Evolutionary conservation across 345 rosid species (phyloP).

Genomic region (Diplotaxis tenuifolia): DNA sequence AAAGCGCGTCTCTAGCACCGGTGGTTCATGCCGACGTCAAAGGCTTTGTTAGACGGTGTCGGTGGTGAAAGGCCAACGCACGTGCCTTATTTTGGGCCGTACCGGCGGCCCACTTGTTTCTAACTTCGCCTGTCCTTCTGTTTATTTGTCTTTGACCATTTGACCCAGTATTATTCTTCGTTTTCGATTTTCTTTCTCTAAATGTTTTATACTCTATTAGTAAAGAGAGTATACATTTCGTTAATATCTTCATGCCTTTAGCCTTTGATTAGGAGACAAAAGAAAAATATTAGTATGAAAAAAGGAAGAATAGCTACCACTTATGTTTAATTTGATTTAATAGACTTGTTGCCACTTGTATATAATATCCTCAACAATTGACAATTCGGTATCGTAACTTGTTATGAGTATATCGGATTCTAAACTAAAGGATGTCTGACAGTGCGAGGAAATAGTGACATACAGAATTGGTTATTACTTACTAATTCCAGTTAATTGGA

Average conservation of each 20-base stretch:
- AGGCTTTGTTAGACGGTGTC: conserved; percentile 30
- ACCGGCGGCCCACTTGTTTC: conserved; percentile 22
- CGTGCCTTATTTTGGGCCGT: conserved; percentile 21
- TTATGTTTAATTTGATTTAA: neutral
- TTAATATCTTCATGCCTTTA: too few species aligned
- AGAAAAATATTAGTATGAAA: neutral
- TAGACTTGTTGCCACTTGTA: conserved; percentile 10
- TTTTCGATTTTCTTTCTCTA: conserved; percentile 20
- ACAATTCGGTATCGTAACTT: conserved; percentile 23
- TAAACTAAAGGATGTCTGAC: neutral
- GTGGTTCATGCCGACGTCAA: conserved; percentile 18
- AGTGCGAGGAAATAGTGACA: neutral
- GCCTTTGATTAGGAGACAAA: conserved; percentile 5
- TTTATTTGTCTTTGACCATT: conserved; percentile 13
- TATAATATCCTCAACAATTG: neutral
- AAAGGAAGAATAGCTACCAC: neutral
- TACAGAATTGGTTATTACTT: too few species aligned
- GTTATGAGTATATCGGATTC: too few species aligned
- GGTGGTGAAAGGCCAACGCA: conserved; percentile 29
- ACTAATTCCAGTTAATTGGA: neutral
- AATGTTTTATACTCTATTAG: neutral
- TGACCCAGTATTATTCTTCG: conserved; percentile 13
- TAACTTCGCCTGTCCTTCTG: neutral
- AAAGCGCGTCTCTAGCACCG: conserved; percentile 26
- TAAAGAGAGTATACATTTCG: too few species aligned